phyloP scores from a whole-genome alignment of 371 early-diverging fungal species.

The Saksenaea vasiformis region DNA sequence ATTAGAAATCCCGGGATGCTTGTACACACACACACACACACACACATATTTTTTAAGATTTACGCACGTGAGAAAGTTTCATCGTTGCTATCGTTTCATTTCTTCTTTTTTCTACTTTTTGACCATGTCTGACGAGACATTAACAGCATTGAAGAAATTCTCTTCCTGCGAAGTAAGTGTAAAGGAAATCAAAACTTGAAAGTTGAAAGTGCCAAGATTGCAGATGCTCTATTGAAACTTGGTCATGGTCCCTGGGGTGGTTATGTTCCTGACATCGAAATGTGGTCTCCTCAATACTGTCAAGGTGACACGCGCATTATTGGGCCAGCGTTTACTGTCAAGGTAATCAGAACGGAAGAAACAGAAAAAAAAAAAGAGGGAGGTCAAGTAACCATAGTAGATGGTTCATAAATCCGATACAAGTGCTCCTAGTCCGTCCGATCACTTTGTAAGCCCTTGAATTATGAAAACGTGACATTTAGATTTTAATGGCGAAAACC shows the following conservation, averaged over 20 bases:
- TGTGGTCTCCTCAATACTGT: conserved; percentile 67
- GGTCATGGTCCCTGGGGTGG: conserved; percentile 58
- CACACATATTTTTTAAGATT: not conserved
- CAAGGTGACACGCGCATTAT: conserved; percentile 60
- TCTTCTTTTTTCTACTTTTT: not conserved
- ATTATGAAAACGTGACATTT: conserved; percentile 3
- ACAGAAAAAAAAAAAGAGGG: not conserved
- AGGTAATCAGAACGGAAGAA: conserved; percentile 35
- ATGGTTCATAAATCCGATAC: conserved; percentile 55
- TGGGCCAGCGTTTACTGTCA: conserved; percentile 80
- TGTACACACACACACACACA: too few relatives aligned
- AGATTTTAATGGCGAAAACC: conserved; percentile 11
- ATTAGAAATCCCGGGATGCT: too few relatives aligned
- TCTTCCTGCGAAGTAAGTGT: conserved; percentile 39
- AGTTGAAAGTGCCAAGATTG: conserved; percentile 49
- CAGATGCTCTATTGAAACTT: conserved; percentile 75
- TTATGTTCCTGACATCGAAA: conserved; percentile 68
- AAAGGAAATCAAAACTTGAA: not conserved
- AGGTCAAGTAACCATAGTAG: conserved; percentile 18
- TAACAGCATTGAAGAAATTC: conserved; percentile 26
- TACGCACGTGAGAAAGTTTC: not conserved
- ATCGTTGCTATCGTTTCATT: not conserved
- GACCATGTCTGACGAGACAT: conserved; percentile 1
- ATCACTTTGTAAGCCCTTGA: conserved; percentile 60
- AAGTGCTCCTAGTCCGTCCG: conserved; percentile 40